A percentile compares a stretch with the other conserved stretches of the same genome.
These are phyloP conservation scores for Pulveroboletus sp. DNA, from an alignment of 768 basidiomycete species.

Conservation along the genomic window DNA sequence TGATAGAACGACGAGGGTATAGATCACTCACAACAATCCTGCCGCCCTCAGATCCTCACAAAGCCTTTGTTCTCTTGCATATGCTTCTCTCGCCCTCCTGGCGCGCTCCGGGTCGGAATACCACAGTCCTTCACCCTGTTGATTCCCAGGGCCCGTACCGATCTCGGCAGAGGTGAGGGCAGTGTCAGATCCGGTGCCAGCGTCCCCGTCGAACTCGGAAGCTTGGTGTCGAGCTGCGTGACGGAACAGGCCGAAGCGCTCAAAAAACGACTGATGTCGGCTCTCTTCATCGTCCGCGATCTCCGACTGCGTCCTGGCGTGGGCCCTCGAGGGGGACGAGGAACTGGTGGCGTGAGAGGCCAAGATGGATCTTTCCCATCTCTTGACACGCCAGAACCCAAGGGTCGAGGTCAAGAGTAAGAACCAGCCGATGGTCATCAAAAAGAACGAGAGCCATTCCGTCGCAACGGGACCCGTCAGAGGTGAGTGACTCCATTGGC, in stretches of 20 bases:
- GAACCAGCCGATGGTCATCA: constrained; percentile 92
- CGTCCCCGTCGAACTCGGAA: constrained; percentile 7
- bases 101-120: constrained; percentile 44
- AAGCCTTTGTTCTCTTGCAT: constrained; percentile 53
- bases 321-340: constrained; percentile 37
- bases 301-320: constrained; percentile 25
- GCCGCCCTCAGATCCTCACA: constrained; percentile 59
- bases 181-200: constrained; percentile 4
- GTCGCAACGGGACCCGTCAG: constrained; percentile 66
- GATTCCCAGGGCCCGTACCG: constrained; percentile 28
- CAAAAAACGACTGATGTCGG: constrained; percentile 28
- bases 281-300: constrained; percentile 25
- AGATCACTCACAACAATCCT: constrained; percentile 49
- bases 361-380: constrained; percentile 79
- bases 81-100: constrained; percentile 41
- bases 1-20: constrained; percentile 4
- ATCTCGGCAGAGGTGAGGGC: constrained; percentile 17
- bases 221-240: constrained; percentile 7
- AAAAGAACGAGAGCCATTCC: constrained; percentile 92
- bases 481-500: constrained; percentile 37
- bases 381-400: constrained; percentile 85
- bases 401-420: constrained; percentile 86
- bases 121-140: constrained; percentile 29
- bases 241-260: constrained; percentile 26
- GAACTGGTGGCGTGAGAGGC: constrained; percentile 36